Base-by-base conservation (phyloP, 2,329 filamentous ascomycete genomes). In the Pezizomycotina sp. region DNA sequence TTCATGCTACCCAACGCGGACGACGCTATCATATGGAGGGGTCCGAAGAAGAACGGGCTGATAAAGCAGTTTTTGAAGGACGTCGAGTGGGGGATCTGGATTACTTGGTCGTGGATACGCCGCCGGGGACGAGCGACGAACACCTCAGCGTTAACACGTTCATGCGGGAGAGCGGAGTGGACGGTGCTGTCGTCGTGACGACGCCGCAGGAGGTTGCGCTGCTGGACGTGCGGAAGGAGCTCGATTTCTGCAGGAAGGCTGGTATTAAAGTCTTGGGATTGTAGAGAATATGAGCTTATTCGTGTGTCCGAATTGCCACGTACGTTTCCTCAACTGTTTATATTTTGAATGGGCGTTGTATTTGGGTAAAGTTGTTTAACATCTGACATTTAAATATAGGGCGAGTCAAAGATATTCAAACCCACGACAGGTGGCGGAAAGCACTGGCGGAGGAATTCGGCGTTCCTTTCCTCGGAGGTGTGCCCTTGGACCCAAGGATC, bases 261-360 rank as follows among this genome's bases (percentile, higher is more conserved):
- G 82, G 80, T 3, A 95, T 98, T 48, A 69, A 66, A 30, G 71
- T 98, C 5, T 58, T 98, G 3, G 89, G 0, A 64, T 98, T 25
- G 89, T 92, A 10, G 89, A 98, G 63, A 98, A 98, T 55, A 98
- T 98, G 89, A 81, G 76, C 40, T 82, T 83, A 3, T 98, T 95
- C 51, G 84, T 98, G 34, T 98, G 89, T 54, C 84, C 84, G 6
- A 86, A 80, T 38, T 98, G 89, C 59, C 46, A 79, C 72, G 36
- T 74, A 83, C 48, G 64, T 4, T 24, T 4, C n/a, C 6, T 19
- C 9, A 15, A 5, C 14, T 14, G 2, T 21, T 4, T 9, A 20
- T 10, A 12, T 4, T n/a, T 13, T 9, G 4, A 27, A 5, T 30
- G 23, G 8, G 22, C 8, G 14, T 9, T 34, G 16, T 22, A 31